Conservation (phyloP, 2,329 filamentous ascomycete species). For the Botrytis elliptica region DNA sequence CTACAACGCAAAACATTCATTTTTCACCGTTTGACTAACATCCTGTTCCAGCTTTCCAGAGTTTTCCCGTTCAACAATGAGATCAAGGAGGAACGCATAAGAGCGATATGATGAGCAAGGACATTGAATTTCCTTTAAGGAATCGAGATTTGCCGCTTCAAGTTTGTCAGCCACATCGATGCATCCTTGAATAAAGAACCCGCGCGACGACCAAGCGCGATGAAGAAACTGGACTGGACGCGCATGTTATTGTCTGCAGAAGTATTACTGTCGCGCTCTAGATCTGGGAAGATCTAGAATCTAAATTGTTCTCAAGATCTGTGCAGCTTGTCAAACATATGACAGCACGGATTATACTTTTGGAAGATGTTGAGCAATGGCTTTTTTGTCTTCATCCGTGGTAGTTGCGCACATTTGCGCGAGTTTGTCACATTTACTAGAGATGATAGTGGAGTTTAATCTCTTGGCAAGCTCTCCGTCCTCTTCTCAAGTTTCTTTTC, state of each 20-base stretch:
- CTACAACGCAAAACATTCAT: not conserved
- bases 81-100: not conserved
- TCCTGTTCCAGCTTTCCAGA: not conserved
- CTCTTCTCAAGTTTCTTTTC: not conserved
- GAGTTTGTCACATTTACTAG: conserved; percentile 16
- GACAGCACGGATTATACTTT: not conserved
- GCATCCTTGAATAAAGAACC: not conserved
- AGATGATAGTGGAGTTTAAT: not conserved
- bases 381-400: not conserved
- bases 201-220: not conserved
- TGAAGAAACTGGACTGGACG: not conserved
- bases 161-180: not conserved
- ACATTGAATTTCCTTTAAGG: not conserved
- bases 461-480: conserved; percentile 15
- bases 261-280: not conserved
- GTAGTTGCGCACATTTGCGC: conserved; percentile 18
- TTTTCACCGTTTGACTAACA: not conserved
- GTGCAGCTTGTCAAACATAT: not conserved
- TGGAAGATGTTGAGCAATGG: not conserved
- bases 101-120: not conserved
- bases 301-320: not conserved
- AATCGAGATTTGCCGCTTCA: not conserved
- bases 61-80: not conserved
- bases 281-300: no score
- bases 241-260: not conserved